phyloP scores from a whole-genome alignment of 257 asterid species.

The Capsicum chinense region DNA sequence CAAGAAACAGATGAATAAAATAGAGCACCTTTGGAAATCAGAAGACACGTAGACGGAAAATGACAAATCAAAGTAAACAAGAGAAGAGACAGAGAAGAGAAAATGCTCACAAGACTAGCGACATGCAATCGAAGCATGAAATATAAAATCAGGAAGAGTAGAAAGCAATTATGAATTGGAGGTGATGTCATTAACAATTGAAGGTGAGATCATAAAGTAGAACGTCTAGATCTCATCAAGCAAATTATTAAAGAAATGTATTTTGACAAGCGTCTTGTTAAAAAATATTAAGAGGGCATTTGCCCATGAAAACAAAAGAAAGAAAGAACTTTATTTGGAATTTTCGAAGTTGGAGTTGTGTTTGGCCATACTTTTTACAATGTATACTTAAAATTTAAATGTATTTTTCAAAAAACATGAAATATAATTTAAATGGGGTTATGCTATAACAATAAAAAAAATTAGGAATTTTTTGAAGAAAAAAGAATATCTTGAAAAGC shows the following conservation, averaged over 20 bases:
- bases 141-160: background rate
- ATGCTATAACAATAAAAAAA: too few relatives aligned
- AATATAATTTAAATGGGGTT: too few relatives aligned
- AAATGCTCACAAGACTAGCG: background rate
- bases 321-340: too few relatives aligned
- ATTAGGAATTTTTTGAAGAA: too few relatives aligned
- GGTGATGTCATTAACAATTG: background rate
- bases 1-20: slow-evolving; percentile 14
- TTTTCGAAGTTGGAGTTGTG: too few relatives aligned
- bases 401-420: too few relatives aligned
- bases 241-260: background rate
- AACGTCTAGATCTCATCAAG: background rate
- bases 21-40: background rate
- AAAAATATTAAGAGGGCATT: background rate
- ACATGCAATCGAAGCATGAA: background rate
- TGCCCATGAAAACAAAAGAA: too few relatives aligned
- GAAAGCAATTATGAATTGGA: slow-evolving; percentile 9
- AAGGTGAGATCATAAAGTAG: slow-evolving; percentile 6
- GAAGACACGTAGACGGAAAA: background rate
- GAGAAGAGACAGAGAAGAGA: background rate
- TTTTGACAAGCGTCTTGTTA: background rate
- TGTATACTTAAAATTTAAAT: too few relatives aligned
- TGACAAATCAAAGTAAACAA: background rate
- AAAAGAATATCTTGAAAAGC: too few relatives aligned
- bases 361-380: too few relatives aligned